Evolutionary conservation across 2,329 filamentous ascomycete species (phyloP), one percentile per base, ranked within the genome.

Genomic region (Monilinia vaccinii-corymbosi): DNA sequence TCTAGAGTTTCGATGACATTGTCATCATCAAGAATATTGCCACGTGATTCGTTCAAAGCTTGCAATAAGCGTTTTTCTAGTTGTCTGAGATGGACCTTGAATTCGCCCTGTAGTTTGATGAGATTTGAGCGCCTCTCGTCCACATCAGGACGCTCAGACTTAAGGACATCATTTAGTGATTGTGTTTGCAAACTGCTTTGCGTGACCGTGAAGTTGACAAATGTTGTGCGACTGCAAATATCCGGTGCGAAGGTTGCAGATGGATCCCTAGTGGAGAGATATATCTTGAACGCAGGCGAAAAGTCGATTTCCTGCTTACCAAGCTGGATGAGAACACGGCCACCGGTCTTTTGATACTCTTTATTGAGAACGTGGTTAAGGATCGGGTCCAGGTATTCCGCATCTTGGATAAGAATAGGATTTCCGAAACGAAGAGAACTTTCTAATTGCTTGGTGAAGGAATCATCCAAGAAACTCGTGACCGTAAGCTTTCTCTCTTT

Each of bases 281-380:
- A 99, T 36, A 99, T 81, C 76, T 88, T 94, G 81, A 99, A 99
- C 0, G 92, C 85, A 1, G 94, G 93, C 55, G 94, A 99, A 76
- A 99, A 99, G 74, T 99, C 94, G 66, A 99, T 99, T 75, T 99
- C 92, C 75, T 99, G 95, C 75, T 94, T 97, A 70, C 94, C 94
- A 45, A 99, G 88, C 75, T 99, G 94, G 65, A 99, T 99, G 57
- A 99, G 85, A 49, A 97, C 93, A 81, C 94, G 93, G 25, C 94
- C 94, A 67, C 94, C 94, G 32, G 95, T 99, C 78, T 92, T 95
- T 75, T 99, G 95, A 74, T 99, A 99, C 72, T 99, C 94, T 74
- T 99, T 99, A 78, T 99, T 99, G 75, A 99, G 84, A 60, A 99
- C 93, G 69, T 99, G 94, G 71, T 97, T 99, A 69, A 99, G 85